phyloP scores from a whole-genome alignment of 306 rosid species.

The Medicago lupulina region DNA sequence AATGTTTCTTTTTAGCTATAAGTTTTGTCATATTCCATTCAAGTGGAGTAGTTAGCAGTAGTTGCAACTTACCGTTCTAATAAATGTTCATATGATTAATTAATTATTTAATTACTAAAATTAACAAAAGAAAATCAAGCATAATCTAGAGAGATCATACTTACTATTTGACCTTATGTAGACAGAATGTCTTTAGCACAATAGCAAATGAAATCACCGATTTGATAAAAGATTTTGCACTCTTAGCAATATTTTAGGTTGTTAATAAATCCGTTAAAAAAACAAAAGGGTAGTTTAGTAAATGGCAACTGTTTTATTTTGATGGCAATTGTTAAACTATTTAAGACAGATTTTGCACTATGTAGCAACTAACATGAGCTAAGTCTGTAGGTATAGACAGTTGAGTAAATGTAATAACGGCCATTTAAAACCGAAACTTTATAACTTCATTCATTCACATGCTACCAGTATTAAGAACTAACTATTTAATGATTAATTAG shows the following conservation, averaged over 20 bases:
- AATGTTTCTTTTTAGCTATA: too few species aligned
- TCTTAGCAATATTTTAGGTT: background rate
- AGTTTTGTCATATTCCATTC: background rate
- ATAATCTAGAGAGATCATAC: background rate
- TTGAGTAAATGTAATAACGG: constrained; percentile 19
- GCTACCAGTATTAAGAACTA: background rate
- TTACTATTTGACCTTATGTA: background rate
- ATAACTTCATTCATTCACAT: background rate
- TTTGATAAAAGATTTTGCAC: background rate
- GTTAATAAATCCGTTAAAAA: background rate
- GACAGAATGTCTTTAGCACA: background rate
- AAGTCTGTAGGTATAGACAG: background rate
- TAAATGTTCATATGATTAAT: too few species aligned
- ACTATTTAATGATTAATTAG: background rate
- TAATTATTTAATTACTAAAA: background rate
- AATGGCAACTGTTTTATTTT: too few species aligned
- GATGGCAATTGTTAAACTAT: too few species aligned
- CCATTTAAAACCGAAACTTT: constrained; percentile 7
- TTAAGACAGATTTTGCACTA: background rate
- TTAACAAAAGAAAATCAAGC: background rate
- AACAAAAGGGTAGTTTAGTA: too few species aligned
- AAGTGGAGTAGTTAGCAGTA: background rate
- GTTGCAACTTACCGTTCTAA: background rate
- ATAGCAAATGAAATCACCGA: background rate
- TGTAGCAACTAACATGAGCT: background rate